Percentiles rank a stretch among this genome's conserved stretches.
Conservation (phyloP, 2,329 filamentous ascomycete genomes). For the Scedosporium dehoogii region DNA sequence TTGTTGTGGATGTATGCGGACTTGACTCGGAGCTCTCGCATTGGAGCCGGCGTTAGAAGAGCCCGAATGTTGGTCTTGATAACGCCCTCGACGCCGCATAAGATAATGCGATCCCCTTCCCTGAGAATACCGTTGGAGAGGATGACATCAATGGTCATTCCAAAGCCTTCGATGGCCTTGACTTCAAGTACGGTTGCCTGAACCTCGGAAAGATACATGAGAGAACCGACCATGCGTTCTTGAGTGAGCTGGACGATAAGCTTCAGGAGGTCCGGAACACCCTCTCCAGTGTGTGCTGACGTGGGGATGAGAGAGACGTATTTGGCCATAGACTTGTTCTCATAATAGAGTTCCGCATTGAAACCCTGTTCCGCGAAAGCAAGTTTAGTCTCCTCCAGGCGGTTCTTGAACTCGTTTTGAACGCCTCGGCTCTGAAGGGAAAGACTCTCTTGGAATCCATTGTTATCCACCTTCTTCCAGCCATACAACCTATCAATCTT, state of each 20-base stretch:
- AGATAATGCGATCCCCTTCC: conserved; percentile 87
- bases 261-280: conserved; percentile 98
- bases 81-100: conserved; percentile 93
- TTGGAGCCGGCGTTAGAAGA: conserved; percentile 80
- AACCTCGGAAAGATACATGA: conserved; percentile 98
- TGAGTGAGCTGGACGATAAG: conserved; percentile 86
- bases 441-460: conserved; percentile 91
- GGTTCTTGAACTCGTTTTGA: conserved; percentile 87
- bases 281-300: conserved; percentile 96
- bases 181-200: conserved; percentile 97
- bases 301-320: conserved; percentile 95
- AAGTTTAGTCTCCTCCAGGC: conserved; percentile 82
- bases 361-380: conserved; percentile 95
- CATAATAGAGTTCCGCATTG: conserved; percentile 93
- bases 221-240: conserved; percentile 90
- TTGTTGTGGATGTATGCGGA: conserved; percentile 98
- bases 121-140: conserved; percentile 89
- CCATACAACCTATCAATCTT: conserved; percentile 99
- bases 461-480: conserved; percentile 98
- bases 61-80: conserved; percentile 95
- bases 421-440: conserved; percentile 84
- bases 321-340: conserved; percentile 95
- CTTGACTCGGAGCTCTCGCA: conserved; percentile 92
- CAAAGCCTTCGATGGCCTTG: conserved; percentile 97
- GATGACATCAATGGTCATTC: conserved; percentile 96